phyloP scores from a whole-genome alignment of 2,329 filamentous ascomycete genomes.

The Fusarium papillatum region DNA sequence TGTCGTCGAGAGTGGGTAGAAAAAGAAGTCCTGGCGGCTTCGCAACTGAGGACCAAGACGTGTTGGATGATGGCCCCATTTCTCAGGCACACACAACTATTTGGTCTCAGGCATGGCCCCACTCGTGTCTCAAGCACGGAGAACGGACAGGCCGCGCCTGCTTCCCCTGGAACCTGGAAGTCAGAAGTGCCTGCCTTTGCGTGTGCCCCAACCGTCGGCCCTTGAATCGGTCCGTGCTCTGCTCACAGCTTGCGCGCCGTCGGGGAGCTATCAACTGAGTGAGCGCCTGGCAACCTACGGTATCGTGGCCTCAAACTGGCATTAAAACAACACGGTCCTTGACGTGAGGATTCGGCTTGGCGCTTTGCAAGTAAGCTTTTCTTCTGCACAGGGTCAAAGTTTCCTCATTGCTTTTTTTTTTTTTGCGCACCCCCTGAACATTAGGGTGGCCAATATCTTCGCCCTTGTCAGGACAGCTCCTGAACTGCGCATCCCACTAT shows the following conservation, averaged over 20 bases:
- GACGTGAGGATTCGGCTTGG: conserved; percentile 7
- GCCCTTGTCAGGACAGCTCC: conserved; percentile 18
- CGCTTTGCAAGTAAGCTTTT: conserved; percentile 2
- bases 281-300: conserved; percentile 25
- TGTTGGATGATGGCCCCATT: conserved; percentile 43
- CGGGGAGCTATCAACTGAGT: conserved; percentile 38
- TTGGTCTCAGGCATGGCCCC: conserved; percentile 25
- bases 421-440: not conserved
- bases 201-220: conserved; percentile 40
- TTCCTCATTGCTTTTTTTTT: not conserved
- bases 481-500: conserved; percentile 42
- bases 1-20: conserved; percentile 46
- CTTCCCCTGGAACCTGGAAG: conserved; percentile 31
- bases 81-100: conserved; percentile 49
- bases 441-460: conserved; percentile 2
- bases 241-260: conserved; percentile 28
- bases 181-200: conserved; percentile 13
- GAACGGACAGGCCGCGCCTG: conserved; percentile 10
- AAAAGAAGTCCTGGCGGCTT: conserved; percentile 48
- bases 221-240: conserved; percentile 46
- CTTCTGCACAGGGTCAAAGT: not conserved
- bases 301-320: conserved; percentile 46
- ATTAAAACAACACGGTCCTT: conserved; percentile 33
- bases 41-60: conserved; percentile 39
- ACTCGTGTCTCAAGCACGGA: conserved; percentile 20